These are phyloP conservation scores for Boletus nobilissimus DNA, from an alignment of 1,284 basidiomycete genomes.

Conservation along the genomic window DNA sequence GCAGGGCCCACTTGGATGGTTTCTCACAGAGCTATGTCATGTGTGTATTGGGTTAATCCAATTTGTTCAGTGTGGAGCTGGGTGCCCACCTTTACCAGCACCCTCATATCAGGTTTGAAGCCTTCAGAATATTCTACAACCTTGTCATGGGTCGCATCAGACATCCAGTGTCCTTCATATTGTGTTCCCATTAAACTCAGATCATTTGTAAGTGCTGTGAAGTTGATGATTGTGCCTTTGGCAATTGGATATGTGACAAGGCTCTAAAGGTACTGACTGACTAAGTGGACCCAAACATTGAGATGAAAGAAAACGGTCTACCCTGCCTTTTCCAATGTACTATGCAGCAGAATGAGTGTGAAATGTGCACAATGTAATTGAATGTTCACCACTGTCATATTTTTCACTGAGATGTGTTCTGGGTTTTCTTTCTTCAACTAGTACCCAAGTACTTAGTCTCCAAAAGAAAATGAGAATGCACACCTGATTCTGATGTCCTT, in stretches of 20 bases:
- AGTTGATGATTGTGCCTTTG: conserved; percentile 53
- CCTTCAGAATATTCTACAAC: conserved; percentile 44
- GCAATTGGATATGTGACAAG: conserved; percentile 58
- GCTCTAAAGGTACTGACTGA: conserved; percentile 49
- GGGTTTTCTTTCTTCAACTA: conserved; percentile 7
- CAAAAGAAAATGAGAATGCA: too few species aligned
- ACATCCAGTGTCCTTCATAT: conserved; percentile 49
- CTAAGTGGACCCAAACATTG: background rate
- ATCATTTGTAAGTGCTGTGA: conserved; percentile 52
- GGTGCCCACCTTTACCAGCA: conserved; percentile 51
- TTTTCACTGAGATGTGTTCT: conserved; percentile 8
- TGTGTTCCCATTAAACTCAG: conserved; percentile 49
- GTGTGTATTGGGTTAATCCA: background rate
- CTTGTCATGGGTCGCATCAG: conserved; percentile 44
- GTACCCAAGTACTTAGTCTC: too few species aligned
- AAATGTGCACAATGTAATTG: background rate
- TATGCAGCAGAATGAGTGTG: conserved; percentile 1
- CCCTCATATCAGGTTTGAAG: conserved; percentile 58
- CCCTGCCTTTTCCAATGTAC: conserved; percentile 14
- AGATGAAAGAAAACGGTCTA: background rate
- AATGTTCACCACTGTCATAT: conserved; percentile 3
- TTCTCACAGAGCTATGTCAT: conserved; percentile 2
- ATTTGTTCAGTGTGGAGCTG: background rate
- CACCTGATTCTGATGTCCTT: too few species aligned
- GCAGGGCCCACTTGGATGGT: conserved; percentile 27